phyloP scores from a whole-genome alignment of 2,329 filamentous ascomycete species.

The Dactylellina parvicollis region DNA sequence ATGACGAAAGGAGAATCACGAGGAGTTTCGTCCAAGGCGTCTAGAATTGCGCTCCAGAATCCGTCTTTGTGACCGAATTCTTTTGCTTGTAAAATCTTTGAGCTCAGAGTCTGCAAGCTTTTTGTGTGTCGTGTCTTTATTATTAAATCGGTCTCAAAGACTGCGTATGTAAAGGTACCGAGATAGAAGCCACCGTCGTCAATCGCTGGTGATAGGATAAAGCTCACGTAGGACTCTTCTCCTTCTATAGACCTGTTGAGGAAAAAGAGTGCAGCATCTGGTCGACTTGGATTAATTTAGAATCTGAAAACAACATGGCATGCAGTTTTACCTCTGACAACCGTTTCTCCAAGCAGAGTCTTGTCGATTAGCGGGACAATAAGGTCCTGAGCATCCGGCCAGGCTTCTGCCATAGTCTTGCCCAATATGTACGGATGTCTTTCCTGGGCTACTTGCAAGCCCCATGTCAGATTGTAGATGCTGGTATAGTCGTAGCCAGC shows the following conservation, averaged over 20 bases:
- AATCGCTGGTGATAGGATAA: slow-evolving; percentile 56
- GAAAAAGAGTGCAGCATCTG: slow-evolving; percentile 45
- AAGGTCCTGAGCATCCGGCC: slow-evolving; percentile 40
- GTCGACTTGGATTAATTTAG: not conserved
- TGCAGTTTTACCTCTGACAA: slow-evolving; percentile 23
- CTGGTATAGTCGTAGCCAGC: slow-evolving; percentile 43
- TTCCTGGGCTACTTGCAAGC: slow-evolving; percentile 40
- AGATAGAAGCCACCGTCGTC: slow-evolving; percentile 52
- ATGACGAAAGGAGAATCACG: slow-evolving; percentile 56
- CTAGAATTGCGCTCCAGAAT: slow-evolving; percentile 55
- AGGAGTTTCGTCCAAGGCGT: slow-evolving; percentile 55
- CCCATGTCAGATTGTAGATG: slow-evolving; percentile 49
- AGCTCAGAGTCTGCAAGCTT: slow-evolving; percentile 54
- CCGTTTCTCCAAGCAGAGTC: slow-evolving; percentile 41
- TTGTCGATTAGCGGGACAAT: slow-evolving; percentile 43
- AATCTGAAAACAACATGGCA: not conserved
- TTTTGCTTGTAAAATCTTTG: slow-evolving; percentile 39
- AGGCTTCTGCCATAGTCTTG: slow-evolving; percentile 37
- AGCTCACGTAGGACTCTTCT: slow-evolving; percentile 57
- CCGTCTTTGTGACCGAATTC: slow-evolving; percentile 26
- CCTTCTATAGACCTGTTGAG: slow-evolving; percentile 44
- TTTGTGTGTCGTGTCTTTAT: slow-evolving; percentile 56
- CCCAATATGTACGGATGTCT: slow-evolving; percentile 48
- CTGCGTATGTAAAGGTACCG: slow-evolving; percentile 55
- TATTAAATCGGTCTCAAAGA: slow-evolving; percentile 55